Conservation (phyloP, 345 rosid species). For the Ceriops tagal region DNA sequence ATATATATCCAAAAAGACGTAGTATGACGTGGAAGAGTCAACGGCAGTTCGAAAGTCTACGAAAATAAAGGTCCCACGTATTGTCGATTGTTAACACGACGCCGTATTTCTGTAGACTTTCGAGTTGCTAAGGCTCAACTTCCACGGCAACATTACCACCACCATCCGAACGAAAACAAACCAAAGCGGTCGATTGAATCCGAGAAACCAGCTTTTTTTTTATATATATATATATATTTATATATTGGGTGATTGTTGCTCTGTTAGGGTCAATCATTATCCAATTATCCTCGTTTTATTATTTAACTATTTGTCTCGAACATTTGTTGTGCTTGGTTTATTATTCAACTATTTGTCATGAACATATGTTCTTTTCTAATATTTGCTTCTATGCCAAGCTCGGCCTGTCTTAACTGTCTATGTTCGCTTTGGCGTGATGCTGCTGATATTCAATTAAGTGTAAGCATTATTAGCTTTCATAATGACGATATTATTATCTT, state of each 20-base stretch:
- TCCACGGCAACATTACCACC: neutral
- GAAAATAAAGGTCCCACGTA: too few relatives aligned
- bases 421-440: neutral
- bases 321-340: neutral
- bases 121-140: neutral
- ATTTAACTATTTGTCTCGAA: neutral
- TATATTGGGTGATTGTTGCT: neutral
- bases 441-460: neutral
- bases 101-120: slow-evolving; percentile 1
- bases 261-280: neutral
- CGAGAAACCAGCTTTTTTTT: slow-evolving; percentile 1
- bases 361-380: neutral
- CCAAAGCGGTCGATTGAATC: slow-evolving; percentile 4
- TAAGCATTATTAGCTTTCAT: slow-evolving; percentile 8
- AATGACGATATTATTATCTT: slow-evolving; percentile 6
- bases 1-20: neutral
- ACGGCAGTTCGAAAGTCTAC: neutral
- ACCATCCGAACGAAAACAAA: slow-evolving; percentile 4
- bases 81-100: neutral
- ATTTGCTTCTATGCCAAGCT: neutral
- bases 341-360: too few relatives aligned
- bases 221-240: neutral
- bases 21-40: slow-evolving; percentile 18
- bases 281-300: slow-evolving; percentile 2
- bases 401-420: neutral